phyloP scores from a whole-genome alignment of 129 eudicot genomes.

The Pseudognaphalium luteoalbum region DNA sequence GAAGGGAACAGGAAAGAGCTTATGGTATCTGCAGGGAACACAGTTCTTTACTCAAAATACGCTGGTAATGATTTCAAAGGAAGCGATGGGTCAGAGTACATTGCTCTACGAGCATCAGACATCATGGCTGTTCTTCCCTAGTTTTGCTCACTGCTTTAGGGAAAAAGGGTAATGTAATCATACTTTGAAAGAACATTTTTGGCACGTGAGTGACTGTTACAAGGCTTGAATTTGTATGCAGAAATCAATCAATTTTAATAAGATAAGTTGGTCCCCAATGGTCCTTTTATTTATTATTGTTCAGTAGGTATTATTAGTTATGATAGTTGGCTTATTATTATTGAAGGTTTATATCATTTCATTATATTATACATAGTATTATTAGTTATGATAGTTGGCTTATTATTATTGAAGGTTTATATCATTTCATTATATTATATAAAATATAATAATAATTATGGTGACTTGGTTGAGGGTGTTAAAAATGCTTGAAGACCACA shows the following conservation, averaged over 20 bases:
- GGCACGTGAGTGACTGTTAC: conserved; percentile 24
- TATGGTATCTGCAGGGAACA: conserved; percentile 56
- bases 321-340: no score
- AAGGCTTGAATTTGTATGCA: conserved; percentile 2
- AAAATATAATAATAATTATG: no score
- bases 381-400: no score
- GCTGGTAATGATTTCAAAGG: conserved; percentile 88
- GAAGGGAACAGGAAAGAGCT: conserved; percentile 75
- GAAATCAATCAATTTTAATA: conserved; percentile 19
- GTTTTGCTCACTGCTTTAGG: conserved; percentile 25
- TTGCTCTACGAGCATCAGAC: conserved; percentile 68
- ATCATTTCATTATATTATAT: no score
- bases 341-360: no score
- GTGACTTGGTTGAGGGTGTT: no score
- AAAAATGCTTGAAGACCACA: no score
- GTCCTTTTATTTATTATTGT: background rate
- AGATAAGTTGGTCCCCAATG: background rate
- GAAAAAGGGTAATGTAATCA: background rate
- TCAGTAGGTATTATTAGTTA: no score
- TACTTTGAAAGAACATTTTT: conserved; percentile 27
- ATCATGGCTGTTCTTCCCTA: conserved; percentile 79
- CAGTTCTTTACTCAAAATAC: conserved; percentile 79
- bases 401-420: no score
- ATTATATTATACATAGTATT: no score
- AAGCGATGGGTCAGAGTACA: conserved; percentile 70